Base-by-base conservation (phyloP, 345 rosid species). In the Passiflora organensis region DNA sequence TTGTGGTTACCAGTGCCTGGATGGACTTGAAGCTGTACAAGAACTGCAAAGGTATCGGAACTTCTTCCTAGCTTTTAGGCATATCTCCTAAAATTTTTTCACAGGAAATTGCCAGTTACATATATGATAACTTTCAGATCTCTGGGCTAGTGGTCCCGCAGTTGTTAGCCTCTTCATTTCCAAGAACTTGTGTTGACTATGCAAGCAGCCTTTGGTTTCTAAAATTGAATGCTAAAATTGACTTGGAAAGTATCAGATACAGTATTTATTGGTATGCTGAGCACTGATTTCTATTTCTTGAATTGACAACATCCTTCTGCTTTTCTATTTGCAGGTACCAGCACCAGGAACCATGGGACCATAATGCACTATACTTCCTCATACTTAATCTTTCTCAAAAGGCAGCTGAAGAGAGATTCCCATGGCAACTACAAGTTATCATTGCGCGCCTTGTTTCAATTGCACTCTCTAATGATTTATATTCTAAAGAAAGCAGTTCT, bases 351-450 rank as follows among this genome's bases (percentile, higher is more conserved):
- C 99, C 99, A 42, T 89, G 96, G 96, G 84, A 86, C 78, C 68
- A 51, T 61, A 65, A 61, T 55, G 71, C 66, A 16, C 75, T 72
- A 73, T 93, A 82, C 74, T 73, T 89, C 77, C 86, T 93, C 36
- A 72, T 82, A 64, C 81, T 86, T 66, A 86, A 81, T 73, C 84
- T 89, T 45, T 32, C 83, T 28, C 99, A 93, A 68, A 86, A 79
- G 76, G 95, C 94, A 10, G 83, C 86, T 37, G 99, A 86, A 63
- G 91, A 89, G 80, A 84, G 84, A 66, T 89, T 81, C 62, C 94
- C 95, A 70, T 64, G 22, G 34, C 80, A 78, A 48, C 81, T 80
- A 16, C 81, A 91, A 51, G 62, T 43, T 37, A 59, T 66, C 41
- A 69, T 93, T 60, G 64, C 76, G 48, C 74, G 86, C 63, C 77